A percentile compares a stretch with the other conserved stretches of the same genome.
phyloP scores from a whole-genome alignment of 768 basidiomycete genomes.

The Xerocomus spinulosus region DNA sequence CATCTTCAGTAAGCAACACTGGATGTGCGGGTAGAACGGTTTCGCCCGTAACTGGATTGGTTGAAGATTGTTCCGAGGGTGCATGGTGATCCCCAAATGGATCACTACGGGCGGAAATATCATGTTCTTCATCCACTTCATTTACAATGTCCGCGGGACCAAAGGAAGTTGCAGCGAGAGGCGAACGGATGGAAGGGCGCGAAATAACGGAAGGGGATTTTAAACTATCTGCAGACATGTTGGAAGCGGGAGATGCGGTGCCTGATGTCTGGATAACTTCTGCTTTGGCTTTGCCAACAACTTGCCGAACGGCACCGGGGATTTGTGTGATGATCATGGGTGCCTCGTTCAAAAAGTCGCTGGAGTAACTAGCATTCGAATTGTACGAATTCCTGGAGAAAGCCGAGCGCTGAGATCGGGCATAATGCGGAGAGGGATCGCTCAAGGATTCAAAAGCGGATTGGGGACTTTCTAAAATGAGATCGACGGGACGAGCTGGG shows the following conservation, averaged over 20 bases:
- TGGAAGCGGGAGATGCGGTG: conserved; percentile 26
- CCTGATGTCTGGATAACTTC: conserved; percentile 67
- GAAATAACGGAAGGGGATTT: conserved; percentile 36
- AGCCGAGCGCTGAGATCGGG: conserved; percentile 51
- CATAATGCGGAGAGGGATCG: conserved; percentile 32
- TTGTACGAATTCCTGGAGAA: conserved; percentile 64
- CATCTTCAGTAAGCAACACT: conserved; percentile 54
- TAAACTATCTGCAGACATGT: conserved; percentile 34
- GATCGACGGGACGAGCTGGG: conserved; percentile 54
- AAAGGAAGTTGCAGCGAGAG: conserved; percentile 67
- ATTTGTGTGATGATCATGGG: conserved; percentile 76
- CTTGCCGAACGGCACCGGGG: conserved; percentile 60
- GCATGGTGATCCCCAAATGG: conserved; percentile 63
- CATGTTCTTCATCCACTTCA: conserved; percentile 39
- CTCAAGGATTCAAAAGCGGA: conserved; percentile 51
- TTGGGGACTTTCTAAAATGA: conserved; percentile 59
- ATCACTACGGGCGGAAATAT: conserved; percentile 32
- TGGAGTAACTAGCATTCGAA: conserved; percentile 70
- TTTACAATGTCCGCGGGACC: conserved; percentile 60
- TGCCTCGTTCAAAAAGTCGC: conserved; percentile 75
- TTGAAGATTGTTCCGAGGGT: conserved; percentile 19
- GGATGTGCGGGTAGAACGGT: conserved; percentile 49
- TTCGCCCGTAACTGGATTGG: conserved; percentile 35
- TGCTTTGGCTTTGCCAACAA: conserved; percentile 72
- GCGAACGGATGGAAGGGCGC: conserved; percentile 54